These are phyloP conservation scores for Vitis riparia DNA, from an alignment of 164 flowering plant genomes.

Conservation along the genomic window DNA sequence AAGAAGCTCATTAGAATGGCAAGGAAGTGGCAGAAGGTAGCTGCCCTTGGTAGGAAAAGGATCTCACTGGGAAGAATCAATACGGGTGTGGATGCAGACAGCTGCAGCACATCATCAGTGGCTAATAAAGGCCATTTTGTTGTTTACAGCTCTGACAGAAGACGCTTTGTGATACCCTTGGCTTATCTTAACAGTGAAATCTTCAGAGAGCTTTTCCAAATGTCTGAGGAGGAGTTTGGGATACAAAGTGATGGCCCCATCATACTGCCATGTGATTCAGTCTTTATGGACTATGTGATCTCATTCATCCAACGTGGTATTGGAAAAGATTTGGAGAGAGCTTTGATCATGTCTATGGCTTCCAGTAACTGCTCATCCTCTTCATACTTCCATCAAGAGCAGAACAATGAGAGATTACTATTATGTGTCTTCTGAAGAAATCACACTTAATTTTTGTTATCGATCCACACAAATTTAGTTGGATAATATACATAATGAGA, in stretches of 20 bases:
- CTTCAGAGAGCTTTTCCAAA: slow-evolving; percentile 10
- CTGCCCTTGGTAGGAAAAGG: slow-evolving; percentile 13
- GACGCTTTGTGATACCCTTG: slow-evolving; percentile 20
- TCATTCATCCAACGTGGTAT: background rate
- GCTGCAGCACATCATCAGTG: background rate
- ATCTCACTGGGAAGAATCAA: slow-evolving; percentile 8
- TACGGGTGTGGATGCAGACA: background rate
- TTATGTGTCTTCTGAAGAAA: background rate
- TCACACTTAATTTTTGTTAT: no score
- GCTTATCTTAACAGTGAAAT: background rate
- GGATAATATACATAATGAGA: no score
- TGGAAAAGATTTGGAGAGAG: slow-evolving; percentile 8
- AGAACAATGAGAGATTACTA: background rate
- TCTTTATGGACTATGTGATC: slow-evolving; percentile 12
- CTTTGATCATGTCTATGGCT: slow-evolving; percentile 1
- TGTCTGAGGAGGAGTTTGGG: slow-evolving; percentile 22
- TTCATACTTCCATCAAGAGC: background rate
- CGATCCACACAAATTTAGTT: no score
- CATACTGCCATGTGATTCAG: slow-evolving; percentile 17
- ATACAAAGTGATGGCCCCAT: slow-evolving; percentile 19
- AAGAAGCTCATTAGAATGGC: slow-evolving; percentile 26
- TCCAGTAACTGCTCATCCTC: background rate
- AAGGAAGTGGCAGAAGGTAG: slow-evolving; percentile 30
- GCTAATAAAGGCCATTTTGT: slow-evolving; percentile 14
- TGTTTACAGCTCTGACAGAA: slow-evolving; percentile 17